Evolutionary conservation across 176 grass and related monocot species (phyloP).

Genomic region (Phoenix roebelenii): DNA sequence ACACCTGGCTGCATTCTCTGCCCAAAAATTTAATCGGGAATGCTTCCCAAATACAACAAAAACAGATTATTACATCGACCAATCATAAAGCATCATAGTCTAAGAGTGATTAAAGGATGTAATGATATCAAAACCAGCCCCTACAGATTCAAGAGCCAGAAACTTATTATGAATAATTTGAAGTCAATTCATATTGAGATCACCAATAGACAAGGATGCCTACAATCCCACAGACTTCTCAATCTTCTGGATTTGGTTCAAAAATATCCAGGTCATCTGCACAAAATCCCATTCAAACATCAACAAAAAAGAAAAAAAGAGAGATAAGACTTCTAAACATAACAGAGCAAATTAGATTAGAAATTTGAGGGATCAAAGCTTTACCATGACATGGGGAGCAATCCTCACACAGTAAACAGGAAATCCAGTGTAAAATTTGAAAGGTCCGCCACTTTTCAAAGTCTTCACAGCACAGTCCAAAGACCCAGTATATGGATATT

Average conservation of each 20-base stretch:
- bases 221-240: constrained; percentile 53
- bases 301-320: constrained; percentile 3
- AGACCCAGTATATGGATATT: constrained; percentile 84
- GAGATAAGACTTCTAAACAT: no score
- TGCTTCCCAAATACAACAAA: no score
- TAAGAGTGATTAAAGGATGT: no score
- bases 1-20: no score
- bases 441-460: constrained; percentile 73
- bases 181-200: no score
- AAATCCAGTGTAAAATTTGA: constrained; percentile 94
- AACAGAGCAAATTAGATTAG: neutral
- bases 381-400: constrained; percentile 91
- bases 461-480: constrained; percentile 81
- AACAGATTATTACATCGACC: no score
- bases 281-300: constrained; percentile 17
- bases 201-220: no score
- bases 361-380: neutral
- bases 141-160: no score
- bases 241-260: constrained; percentile 84
- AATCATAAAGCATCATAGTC: no score
- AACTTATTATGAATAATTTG: no score
- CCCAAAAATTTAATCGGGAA: no score
- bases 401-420: constrained; percentile 90
- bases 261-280: constrained; percentile 97
- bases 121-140: no score